Evolutionary conservation across 177 flowering plant genomes (phyloP).

Genomic region (Vitis hybrid): DNA sequence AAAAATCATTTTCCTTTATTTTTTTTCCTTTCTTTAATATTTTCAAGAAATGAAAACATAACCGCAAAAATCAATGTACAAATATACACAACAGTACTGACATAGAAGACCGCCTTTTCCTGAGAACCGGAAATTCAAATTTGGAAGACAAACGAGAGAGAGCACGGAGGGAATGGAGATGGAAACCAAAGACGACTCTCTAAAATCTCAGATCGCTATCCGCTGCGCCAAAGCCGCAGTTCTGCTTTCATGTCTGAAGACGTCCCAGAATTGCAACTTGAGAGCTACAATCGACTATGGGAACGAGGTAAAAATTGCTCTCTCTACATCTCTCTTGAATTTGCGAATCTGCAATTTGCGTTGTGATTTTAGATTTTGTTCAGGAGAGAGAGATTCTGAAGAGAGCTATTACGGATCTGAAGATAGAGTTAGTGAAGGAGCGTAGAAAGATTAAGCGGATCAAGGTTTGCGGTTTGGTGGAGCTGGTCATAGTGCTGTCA

Average conservation of each 20-base stretch:
- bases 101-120: neutral
- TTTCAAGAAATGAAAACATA: too few relatives aligned
- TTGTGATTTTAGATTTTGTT: neutral
- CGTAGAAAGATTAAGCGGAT: slow-evolving; percentile 23
- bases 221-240: slow-evolving; percentile 36
- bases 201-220: slow-evolving; percentile 23
- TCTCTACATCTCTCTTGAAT: neutral
- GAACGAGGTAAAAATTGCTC: slow-evolving; percentile 11
- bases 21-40: too few relatives aligned
- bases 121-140: neutral
- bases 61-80: too few relatives aligned
- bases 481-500: slow-evolving; percentile 26
- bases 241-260: slow-evolving; percentile 27
- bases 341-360: neutral
- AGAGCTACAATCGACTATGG: neutral
- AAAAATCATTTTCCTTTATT: too few relatives aligned
- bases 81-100: too few relatives aligned
- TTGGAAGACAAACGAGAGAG: slow-evolving; percentile 7
- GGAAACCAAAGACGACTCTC: slow-evolving; percentile 14
- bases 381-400: slow-evolving; percentile 23
- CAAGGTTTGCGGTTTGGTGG: slow-evolving; percentile 29
- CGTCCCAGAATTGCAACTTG: slow-evolving; percentile 9
- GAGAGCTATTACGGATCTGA: slow-evolving; percentile 29
- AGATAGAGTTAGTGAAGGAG: slow-evolving; percentile 28
- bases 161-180: slow-evolving; percentile 7